These are phyloP conservation scores for Ustilago nuda DNA, from an alignment of 1,284 basidiomycete species.

Conservation along the genomic window DNA sequence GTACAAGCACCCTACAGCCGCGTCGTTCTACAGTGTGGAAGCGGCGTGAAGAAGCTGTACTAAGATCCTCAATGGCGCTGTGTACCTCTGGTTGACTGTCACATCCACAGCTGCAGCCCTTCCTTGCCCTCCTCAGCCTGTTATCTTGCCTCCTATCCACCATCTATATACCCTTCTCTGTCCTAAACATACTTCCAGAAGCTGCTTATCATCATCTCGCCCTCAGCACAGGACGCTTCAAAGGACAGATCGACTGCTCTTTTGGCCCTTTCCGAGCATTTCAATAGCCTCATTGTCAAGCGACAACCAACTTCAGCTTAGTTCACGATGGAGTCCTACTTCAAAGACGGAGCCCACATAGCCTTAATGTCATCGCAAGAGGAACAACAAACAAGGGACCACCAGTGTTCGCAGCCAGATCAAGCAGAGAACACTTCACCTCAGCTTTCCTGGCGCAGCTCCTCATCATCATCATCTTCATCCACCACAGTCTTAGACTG, in stretches of 20 bases:
- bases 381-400: background rate
- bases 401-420: background rate
- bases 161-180: background rate
- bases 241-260: too few species aligned
- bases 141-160: background rate
- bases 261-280: too few species aligned
- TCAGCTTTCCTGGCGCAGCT: slow-evolving; percentile 14
- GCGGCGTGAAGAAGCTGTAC: background rate
- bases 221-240: background rate
- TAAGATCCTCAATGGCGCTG: background rate
- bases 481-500: slow-evolving; percentile 21
- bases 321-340: slow-evolving; percentile 24
- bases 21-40: background rate
- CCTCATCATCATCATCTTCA: slow-evolving; percentile 26
- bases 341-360: slow-evolving; percentile 30
- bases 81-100: background rate
- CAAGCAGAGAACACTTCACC: slow-evolving; percentile 4
- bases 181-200: background rate
- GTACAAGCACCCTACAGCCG: background rate
- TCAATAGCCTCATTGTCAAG: too few species aligned
- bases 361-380: slow-evolving; percentile 14
- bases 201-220: background rate
- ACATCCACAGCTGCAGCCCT: background rate
- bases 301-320: background rate
- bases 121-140: background rate